Evolutionary conservation across 495 filamentous ascomycete species (phyloP), one percentile per base, ranked within the genome.

Genomic region (Sabuloglossum arenarium): DNA sequence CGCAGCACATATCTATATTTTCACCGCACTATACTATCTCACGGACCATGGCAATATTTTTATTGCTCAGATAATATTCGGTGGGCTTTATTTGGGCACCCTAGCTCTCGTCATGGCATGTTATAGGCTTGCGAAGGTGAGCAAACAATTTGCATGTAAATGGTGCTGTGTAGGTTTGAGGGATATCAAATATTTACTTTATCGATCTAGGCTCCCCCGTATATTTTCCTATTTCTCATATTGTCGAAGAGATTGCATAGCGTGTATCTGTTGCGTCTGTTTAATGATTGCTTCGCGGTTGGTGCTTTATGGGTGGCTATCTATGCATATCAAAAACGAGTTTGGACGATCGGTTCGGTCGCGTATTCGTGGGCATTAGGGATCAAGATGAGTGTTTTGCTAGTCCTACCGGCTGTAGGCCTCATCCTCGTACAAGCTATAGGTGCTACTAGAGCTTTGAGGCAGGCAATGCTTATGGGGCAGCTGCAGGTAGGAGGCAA

Each of bases 191-290:
- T 21, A 2, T 53, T 53, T 24, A 1, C 5, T 39, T 6, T 16
- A 9, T 5, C 45, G 19, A 9, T 12, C 32, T 54, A 86, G 83
- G 87, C 80, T 29, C 91, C 91, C 6, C 85, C 86, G 3, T 96
- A 94, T 64, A 68, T 96, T 42, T 84, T 95, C 57, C 87, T 86
- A 1, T 74, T 97, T 24, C 79, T 98, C 30, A 73, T 91, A 34
- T 73, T 95, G 39, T 94, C 89, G 55, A 97, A 96, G 65, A 77
- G 91, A 6, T 72, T 97, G 28, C 91, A 98, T 66, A 94, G 86
- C 67, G 82, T 98, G 47, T 98, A 88, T 65, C 67, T 98, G 57
- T 75, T 98, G 56, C 81, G 91, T 19, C 79, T 88, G 61, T 98
- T 98, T 75, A 98, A 98, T 69, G 91, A 98, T 72, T 82, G 86